These are phyloP conservation scores for Calonectria henricotiae DNA, from an alignment of 2,329 filamentous ascomycete genomes.

Conservation along the genomic window DNA sequence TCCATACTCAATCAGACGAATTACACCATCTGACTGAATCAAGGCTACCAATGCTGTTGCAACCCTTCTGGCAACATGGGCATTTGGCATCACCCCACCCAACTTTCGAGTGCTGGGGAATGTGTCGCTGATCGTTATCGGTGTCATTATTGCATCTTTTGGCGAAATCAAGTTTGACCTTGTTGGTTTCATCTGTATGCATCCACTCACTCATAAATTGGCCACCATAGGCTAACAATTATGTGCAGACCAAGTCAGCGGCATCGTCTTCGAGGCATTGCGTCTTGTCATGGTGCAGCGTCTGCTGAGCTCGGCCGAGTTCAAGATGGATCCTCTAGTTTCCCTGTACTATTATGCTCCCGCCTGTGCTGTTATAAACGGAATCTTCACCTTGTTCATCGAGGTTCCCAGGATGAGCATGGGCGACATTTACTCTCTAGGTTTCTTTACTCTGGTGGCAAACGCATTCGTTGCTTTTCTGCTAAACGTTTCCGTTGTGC, in stretches of 20 bases:
- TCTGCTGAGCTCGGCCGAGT: slow-evolving; percentile 35
- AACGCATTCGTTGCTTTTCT: slow-evolving; percentile 35
- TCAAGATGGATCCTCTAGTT: slow-evolving; percentile 38
- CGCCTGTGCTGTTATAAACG: slow-evolving; percentile 29
- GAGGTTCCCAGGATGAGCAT: slow-evolving; percentile 30
- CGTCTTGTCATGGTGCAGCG: slow-evolving; percentile 38
- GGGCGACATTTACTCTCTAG: slow-evolving; percentile 27
- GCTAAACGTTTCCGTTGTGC: slow-evolving; percentile 38
- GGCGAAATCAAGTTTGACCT: slow-evolving; percentile 36
- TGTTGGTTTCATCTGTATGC: slow-evolving; percentile 32
- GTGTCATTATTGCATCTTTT: slow-evolving; percentile 36
- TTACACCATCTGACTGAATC: background rate
- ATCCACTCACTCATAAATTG: background rate
- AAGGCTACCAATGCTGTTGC: slow-evolving; percentile 36
- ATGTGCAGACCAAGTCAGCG: slow-evolving; percentile 27
- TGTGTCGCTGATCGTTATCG: slow-evolving; percentile 28
- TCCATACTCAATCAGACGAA: background rate
- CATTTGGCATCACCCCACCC: slow-evolving; percentile 32
- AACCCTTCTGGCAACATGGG: slow-evolving; percentile 33
- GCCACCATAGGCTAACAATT: background rate
- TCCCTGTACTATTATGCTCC: slow-evolving; percentile 37
- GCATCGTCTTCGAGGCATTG: slow-evolving; percentile 36
- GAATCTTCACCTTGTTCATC: slow-evolving; percentile 32
- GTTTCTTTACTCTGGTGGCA: slow-evolving; percentile 28
- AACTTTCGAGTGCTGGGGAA: slow-evolving; percentile 31